Evolutionary conservation across 2,329 filamentous ascomycete genomes (phyloP).

Genomic region (Fusarium sp.): DNA sequence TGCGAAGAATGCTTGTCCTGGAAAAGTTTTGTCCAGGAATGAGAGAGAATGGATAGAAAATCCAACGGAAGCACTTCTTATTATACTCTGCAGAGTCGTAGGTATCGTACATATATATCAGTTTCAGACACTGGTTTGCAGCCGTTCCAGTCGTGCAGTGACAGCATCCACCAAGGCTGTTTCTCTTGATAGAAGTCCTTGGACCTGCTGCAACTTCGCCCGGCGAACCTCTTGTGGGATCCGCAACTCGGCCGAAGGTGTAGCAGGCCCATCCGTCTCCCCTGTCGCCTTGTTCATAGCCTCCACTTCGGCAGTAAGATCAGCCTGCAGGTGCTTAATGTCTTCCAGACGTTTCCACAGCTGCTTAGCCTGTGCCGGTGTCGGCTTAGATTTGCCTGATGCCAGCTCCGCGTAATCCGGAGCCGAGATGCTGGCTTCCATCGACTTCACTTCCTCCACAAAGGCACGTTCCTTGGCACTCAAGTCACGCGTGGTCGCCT

Average conservation of each 20-base stretch:
- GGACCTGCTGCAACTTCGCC: constrained; percentile 70
- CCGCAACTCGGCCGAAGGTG: constrained; percentile 52
- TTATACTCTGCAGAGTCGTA: constrained; percentile 19
- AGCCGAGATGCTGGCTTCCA: constrained; percentile 61
- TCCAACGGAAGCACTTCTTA: constrained; percentile 15
- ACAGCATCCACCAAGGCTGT: constrained; percentile 73
- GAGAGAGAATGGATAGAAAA: neutral
- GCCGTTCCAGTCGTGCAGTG: constrained; percentile 66
- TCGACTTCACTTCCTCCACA: constrained; percentile 58
- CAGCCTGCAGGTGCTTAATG: constrained; percentile 61
- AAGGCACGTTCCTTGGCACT: constrained; percentile 56
- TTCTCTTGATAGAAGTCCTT: constrained; percentile 70
- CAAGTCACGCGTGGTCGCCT: constrained; percentile 53
- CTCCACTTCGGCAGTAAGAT: constrained; percentile 61
- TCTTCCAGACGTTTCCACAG: constrained; percentile 66
- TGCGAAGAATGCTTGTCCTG: neutral
- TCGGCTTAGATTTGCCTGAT: constrained; percentile 45
- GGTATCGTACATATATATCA: constrained; percentile 39
- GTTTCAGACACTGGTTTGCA: constrained; percentile 49
- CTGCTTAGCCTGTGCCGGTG: constrained; percentile 51
- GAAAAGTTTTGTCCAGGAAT: neutral
- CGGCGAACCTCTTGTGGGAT: constrained; percentile 69
- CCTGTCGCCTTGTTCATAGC: constrained; percentile 48
- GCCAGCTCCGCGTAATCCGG: constrained; percentile 42
- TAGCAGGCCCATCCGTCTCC: constrained; percentile 39